Evolutionary conservation across 1,139 yeast species (phyloP), one percentile per base, ranked within the genome.

Genomic region (Scheffersomyces segobiensis): DNA sequence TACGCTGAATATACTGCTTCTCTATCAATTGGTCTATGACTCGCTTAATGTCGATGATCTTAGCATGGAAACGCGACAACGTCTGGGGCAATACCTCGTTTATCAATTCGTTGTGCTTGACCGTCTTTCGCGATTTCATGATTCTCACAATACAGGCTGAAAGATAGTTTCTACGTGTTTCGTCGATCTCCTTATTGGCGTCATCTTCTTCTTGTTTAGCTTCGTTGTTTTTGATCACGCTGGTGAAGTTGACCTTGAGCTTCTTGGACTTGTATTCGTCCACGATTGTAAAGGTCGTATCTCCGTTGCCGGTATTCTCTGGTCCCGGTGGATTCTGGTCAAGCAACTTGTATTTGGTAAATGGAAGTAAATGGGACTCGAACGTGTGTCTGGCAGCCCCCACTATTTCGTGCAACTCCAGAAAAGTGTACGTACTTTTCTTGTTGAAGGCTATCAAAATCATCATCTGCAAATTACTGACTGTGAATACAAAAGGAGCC

Each of bases 131-230:
- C 1, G 97, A 93, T 78, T 95, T 95, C 98, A 95, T 95, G 68
- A 95, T 91, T 68, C 99, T 85, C 52, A 95, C 99, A 75, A 95
- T 92, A 68, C 97, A 91, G 1, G 98, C 97, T 70, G 93, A 91
- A 67, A 95, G 81, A 76, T 88, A 89, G 70, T 90, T 86, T 77
- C 89, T 91, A 67, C 98, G 86, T 60, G 93, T 91, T 68, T 92
- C 95, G 65, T 88, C 93, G 62, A 95, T 86, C 70, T 93, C 97
- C 73, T 88, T 89, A 66, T 86, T 88, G 1, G 97, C 87, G 62
- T 91, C 97, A 56, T 88, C 93, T 51, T 86, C 86, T 68, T 95
- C 98, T 63, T 84, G 90, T 67, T 82, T 85, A 55, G 84, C 83
- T 67, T 93, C 98, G 22, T 61, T 61, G 54, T 85, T 80, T 74